A percentile compares a stretch with the other conserved stretches of the same genome.
phyloP scores from a whole-genome alignment of 163 green algal genomes.

The Scenedesmus sp. region DNA sequence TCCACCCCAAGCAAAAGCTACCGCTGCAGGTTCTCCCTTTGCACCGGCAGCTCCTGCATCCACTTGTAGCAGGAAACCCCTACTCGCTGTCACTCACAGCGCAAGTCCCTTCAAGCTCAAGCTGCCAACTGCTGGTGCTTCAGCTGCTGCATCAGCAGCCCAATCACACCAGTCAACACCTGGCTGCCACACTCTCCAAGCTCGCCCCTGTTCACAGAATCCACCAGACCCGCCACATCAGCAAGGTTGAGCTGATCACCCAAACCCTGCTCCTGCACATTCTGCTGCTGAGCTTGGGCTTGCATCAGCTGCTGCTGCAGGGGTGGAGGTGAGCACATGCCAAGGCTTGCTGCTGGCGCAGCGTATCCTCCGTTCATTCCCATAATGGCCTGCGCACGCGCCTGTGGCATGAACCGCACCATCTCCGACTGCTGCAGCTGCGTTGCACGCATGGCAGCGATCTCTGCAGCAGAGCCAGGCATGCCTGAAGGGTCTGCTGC shows the following conservation, averaged over 20 bases:
- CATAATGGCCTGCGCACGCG: not conserved
- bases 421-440: slow-evolving; percentile 24
- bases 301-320: slow-evolving; percentile 10
- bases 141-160: slow-evolving; percentile 49
- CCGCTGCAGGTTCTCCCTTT: not conserved
- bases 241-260: slow-evolving; percentile 22
- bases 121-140: slow-evolving; percentile 47
- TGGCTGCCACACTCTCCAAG: slow-evolving; percentile 16
- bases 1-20: not conserved
- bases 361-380: not conserved
- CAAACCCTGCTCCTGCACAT: not conserved
- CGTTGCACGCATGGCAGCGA: not conserved
- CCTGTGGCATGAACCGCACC: not conserved
- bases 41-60: too few species aligned
- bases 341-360: not conserved
- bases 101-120: not conserved
- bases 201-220: slow-evolving; percentile 42
- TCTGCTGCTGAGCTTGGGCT: not conserved
- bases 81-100: not conserved
- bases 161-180: slow-evolving; percentile 40
- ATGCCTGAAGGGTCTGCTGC: not conserved
- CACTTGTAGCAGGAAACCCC: too few species aligned
- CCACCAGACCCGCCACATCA: slow-evolving; percentile 38
- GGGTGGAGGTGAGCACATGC: not conserved
- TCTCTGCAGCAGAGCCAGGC: not conserved